Evolutionary conservation across 129 eudicot genomes (phyloP), one percentile per base, ranked within the genome.

Genomic region (Tagetes erecta): DNA sequence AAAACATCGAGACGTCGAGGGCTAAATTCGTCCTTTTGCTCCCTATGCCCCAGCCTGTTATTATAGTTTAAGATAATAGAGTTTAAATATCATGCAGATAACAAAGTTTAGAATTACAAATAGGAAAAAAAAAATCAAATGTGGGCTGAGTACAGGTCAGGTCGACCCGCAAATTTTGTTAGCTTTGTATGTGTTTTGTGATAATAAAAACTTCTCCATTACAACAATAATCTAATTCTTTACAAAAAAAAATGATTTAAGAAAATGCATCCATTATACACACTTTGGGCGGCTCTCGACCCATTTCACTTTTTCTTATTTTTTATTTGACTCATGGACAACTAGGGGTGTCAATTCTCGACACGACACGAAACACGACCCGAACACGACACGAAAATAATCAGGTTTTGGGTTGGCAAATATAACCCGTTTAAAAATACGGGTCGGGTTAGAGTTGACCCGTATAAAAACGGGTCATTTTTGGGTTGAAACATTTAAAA

Each of bases 41-140:
- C 97, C 80, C 96, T 78, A 80, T 94, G 98, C 27, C 98, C 98
- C 50, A 94, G 95, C 87, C 98, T 94, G 75, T 35, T 13, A 55
- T 36, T 53, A 70, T 50, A 31, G 67, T 27, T 46, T 1, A 46
- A 46, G 3, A 34, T 47, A 7, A 70, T 46, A 49, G 6, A 56
- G 34, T 31, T 44, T 20, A 33, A 63, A 45, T 4, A 6, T 42
- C 52, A 14, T 56, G 45, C 33, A 75, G 64, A 52, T 31, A 1
- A 57, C 8, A 35, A 47, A 8, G 31, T 14, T 46, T 42, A 30
- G 31, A 27, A 33, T 42, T 8, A 30, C 3, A 51, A 0, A 7
- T 51, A 30, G 8, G 5, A 51, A 51, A 51, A 3, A 12, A 1
- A 20, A 20, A 20, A 20, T 20, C 27, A 20, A 20, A 20, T 5